These are phyloP conservation scores for Cercophora sp. DNA, from an alignment of 495 filamentous ascomycete genomes.

Conservation along the genomic window DNA sequence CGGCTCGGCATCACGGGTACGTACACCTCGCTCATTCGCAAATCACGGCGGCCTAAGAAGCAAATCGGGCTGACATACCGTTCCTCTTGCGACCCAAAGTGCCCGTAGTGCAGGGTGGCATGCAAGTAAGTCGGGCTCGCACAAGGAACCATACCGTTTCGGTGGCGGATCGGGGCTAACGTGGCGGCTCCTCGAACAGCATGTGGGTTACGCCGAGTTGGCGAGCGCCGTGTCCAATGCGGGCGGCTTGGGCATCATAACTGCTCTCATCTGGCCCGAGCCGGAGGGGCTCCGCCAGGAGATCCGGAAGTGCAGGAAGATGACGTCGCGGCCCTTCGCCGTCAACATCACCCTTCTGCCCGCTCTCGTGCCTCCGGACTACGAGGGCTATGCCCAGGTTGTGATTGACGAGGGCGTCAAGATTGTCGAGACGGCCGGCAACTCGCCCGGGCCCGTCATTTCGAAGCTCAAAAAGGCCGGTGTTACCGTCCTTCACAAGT, in stretches of 20 bases:
- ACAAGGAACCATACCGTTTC: constrained; percentile 1
- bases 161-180: constrained; percentile 18
- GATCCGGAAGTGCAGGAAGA: constrained; percentile 76
- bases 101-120: constrained; percentile 95
- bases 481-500: constrained; percentile 87
- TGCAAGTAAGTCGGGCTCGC: constrained; percentile 38
- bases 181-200: constrained; percentile 20
- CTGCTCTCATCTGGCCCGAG: constrained; percentile 89
- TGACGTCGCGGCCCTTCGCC: constrained; percentile 88
- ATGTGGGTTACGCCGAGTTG: constrained; percentile 80
- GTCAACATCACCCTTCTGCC: constrained; percentile 97
- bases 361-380: constrained; percentile 83
- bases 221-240: constrained; percentile 93
- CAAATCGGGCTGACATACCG: constrained; percentile 21
- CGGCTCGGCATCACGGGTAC: constrained; percentile 81
- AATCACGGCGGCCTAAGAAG: neutral
- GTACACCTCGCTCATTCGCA: constrained; percentile 15
- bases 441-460: constrained; percentile 90
- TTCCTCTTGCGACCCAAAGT: constrained; percentile 50
- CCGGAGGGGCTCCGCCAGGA: constrained; percentile 92
- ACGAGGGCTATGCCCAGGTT: constrained; percentile 84
- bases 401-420: constrained; percentile 90
- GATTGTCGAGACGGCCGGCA: constrained; percentile 96
- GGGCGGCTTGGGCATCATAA: constrained; percentile 88
- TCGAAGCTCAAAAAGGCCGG: constrained; percentile 76